Base-by-base conservation (phyloP, 2,329 filamentous ascomycete species). In the Knufia petricola region DNA sequence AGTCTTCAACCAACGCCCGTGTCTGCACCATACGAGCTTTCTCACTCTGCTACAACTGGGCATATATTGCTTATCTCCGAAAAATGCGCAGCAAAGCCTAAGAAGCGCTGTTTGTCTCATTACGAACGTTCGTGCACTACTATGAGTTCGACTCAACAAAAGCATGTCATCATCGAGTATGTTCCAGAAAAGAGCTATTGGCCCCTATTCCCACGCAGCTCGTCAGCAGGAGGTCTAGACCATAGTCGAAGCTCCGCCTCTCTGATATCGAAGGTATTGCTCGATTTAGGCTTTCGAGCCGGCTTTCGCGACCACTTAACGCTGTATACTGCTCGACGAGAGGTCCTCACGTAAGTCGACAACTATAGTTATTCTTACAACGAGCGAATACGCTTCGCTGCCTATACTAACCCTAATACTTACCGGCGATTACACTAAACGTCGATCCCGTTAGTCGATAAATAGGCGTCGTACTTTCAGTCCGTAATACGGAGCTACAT, bases 281-380 rank as follows among this genome's bases (percentile, higher is more conserved):
- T 34, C n/a, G 23, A 47, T 24, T n/a, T 47, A 10, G 49, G 43
- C 30, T 36, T 30, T 23, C 43, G 43, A 7, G 38, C 34, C 30
- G 49, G 40, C n/a, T 45, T 47, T 42, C 36, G 26, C 17, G 49
- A 50, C 9, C 47, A 45, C 43, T 21, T 50, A 7, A 41, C 28
- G 24, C 31, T 50, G 32, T 21, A 50, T 23, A 41, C 48, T 12
- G 31, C 48, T 21, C 48, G 48, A 20, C n/a, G 48, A 39, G 48
- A 50, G 32, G 41, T 21, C 6, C 40, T 50, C 2, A 41, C 47
- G 17, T 28, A 50, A 26, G 43, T 50, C 12, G 49, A 50, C 30
- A 50, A 47, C 26, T 47, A 39, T 28, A 32, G 32, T 6, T 47
- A 47, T 20, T 47, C 45, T 4, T 38, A 20, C 20, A 39, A 47